Base-by-base conservation (phyloP, 23 red algal species). In the Gracilaria caudata region DNA sequence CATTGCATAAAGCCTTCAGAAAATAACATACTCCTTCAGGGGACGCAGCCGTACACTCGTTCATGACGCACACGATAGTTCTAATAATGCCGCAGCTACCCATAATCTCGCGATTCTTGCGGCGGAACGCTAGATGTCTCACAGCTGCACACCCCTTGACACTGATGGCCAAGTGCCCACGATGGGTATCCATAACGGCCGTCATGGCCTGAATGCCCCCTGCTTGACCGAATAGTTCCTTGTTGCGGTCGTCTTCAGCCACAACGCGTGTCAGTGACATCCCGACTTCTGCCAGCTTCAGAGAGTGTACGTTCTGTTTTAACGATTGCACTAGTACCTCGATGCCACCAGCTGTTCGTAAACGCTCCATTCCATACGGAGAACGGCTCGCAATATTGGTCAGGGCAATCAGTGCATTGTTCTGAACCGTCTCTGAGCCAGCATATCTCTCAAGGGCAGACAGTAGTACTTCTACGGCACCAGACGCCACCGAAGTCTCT, bases 1-100 rank as follows among this genome's bases (percentile, higher is more conserved):
- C 57, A 61, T 91, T 91, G 36, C 87, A 80, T 10, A 91, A 57
- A 23, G 87, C 87, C 77, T 91, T 91, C 26, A 91, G 61, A 41
- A 91, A 60, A 26, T 64, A 91, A 24, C 53, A 51, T 25, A 60
- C 77, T 9, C 77, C 77, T 10, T 80, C 56, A 4, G 70, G 70
- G 5, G 70, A 75, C 7, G 70, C 70, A 21, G 58, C 26, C 0
- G 58, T 63, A 51, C 53, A 63, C 37, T 80, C 77, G 35, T 80
- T 60, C 65, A 91, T 74, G 2, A 76, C 44, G 11, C 45, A 61
- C 25, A 91, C 71, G 24, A 91, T 61, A 7, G 87, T 54, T 8
- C 78, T 36, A 12, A 91, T 82, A 29, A 44, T 73, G 19, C 87
- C 87, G 74, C 76, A 74, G n/a, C 78, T 66, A 36, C 87, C 87